Evolutionary conservation across 257 asterid species (phyloP).

Genomic region (Leonotis leonurus): DNA sequence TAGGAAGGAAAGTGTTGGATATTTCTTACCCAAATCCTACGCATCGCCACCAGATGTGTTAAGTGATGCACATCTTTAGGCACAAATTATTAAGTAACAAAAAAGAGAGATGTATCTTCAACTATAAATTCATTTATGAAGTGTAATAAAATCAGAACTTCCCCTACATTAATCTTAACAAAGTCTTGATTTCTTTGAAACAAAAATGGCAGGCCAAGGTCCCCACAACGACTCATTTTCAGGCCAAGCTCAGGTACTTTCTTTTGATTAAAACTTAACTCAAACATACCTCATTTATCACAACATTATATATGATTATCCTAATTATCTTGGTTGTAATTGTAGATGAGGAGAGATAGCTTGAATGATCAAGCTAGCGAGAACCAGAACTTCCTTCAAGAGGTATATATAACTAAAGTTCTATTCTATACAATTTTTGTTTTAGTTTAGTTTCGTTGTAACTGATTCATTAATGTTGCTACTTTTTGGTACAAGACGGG

Average conservation of each 20-base stretch:
- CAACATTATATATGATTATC: no score
- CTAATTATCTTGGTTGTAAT: not conserved
- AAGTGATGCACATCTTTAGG: slow-evolving; percentile 27
- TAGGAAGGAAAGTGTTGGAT: no score
- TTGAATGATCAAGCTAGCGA: slow-evolving; percentile 22
- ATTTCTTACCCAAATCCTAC: slow-evolving; percentile 13
- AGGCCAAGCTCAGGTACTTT: slow-evolving; percentile 57
- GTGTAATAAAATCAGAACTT: not conserved
- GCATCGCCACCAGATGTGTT: slow-evolving; percentile 29
- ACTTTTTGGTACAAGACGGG: slow-evolving; percentile 30
- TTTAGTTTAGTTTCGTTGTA: no score
- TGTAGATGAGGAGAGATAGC: slow-evolving; percentile 49
- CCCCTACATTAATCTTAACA: not conserved
- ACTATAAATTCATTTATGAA: slow-evolving; percentile 15
- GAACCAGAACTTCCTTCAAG: slow-evolving; percentile 40
- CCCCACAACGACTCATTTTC: slow-evolving; percentile 20
- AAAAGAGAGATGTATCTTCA: not conserved
- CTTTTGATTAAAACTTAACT: not conserved
- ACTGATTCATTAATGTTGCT: no score
- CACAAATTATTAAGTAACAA: not conserved
- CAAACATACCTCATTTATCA: no score
- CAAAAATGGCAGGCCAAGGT: slow-evolving; percentile 48
- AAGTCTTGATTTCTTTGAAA: not conserved
- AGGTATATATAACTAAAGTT: slow-evolving; percentile 38
- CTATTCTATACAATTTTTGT: not conserved